Evolutionary conservation across 78 protist species (phyloP).

Genomic region (Protostelium mycophagum): DNA sequence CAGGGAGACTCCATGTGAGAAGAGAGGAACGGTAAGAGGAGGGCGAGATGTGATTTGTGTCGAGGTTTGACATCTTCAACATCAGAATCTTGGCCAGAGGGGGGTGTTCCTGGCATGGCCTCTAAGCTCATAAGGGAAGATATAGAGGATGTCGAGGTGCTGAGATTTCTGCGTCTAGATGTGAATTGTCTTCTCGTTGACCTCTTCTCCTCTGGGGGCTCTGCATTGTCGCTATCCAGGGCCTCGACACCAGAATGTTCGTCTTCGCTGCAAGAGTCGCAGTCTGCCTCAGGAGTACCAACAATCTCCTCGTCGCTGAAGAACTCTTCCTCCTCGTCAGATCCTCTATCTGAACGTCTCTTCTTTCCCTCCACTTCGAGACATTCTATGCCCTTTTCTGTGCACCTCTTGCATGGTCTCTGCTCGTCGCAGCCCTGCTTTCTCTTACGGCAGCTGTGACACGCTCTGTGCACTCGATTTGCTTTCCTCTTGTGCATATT

Average conservation of each 20-base stretch:
- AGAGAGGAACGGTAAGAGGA: not conserved
- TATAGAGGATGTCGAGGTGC: not conserved
- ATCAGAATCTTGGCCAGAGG: not conserved
- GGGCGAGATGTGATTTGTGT: not conserved
- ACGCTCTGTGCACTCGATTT: constrained; percentile 55
- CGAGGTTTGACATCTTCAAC: not conserved
- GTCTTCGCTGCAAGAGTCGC: not conserved
- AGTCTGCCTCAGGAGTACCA: not conserved
- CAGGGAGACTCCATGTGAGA: not conserved
- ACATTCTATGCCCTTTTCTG: constrained; percentile 43
- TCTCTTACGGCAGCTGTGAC: constrained; percentile 40
- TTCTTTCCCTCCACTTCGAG: constrained; percentile 36
- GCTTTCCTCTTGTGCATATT: not conserved
- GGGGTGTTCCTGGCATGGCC: not conserved
- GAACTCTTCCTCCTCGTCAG: not conserved
- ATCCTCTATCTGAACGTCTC: not conserved
- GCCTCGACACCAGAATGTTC: not conserved
- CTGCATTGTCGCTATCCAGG: not conserved
- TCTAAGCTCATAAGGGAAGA: not conserved
- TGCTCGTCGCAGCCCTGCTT: constrained; percentile 58
- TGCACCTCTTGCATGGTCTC: constrained; percentile 46
- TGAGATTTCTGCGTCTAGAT: not conserved
- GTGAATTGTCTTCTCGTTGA: not conserved
- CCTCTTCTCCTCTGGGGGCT: not conserved
- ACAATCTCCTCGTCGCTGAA: not conserved